These are phyloP conservation scores for Penicillium occitanis DNA, from an alignment of 2,329 filamentous ascomycete genomes.

Conservation along the genomic window DNA sequence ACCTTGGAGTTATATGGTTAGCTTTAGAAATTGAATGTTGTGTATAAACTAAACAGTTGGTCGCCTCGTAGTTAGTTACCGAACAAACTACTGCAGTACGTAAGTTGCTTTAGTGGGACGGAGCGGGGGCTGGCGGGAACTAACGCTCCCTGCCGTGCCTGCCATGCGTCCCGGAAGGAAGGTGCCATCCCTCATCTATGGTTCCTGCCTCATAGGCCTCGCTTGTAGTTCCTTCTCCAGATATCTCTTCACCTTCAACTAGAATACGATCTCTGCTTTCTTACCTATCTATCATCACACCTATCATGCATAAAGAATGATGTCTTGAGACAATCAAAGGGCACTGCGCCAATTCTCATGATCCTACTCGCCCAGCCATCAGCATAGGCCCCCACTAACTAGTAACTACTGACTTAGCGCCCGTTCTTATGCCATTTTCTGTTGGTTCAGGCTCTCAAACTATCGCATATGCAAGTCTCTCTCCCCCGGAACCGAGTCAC, in stretches of 20 bases:
- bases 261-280: background rate
- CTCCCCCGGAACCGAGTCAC: background rate
- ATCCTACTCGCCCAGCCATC: conserved; percentile 3
- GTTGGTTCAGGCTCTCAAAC: background rate
- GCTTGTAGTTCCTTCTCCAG: background rate
- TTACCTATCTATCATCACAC: background rate
- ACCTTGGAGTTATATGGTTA: background rate
- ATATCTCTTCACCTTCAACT: background rate
- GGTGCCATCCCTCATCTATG: background rate
- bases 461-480: background rate
- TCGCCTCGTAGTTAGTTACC: background rate
- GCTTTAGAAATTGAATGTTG: background rate
- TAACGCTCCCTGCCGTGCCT: background rate
- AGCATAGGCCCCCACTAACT: background rate
- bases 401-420: background rate
- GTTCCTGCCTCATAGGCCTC: background rate
- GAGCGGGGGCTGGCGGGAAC: background rate
- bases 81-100: background rate
- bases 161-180: background rate
- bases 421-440: background rate
- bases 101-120: background rate
- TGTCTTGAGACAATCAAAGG: background rate
- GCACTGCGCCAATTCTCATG: background rate
- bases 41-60: background rate
- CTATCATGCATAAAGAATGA: background rate